phyloP scores from a whole-genome alignment of 306 rosid genomes.

The Carpinus viminea region DNA sequence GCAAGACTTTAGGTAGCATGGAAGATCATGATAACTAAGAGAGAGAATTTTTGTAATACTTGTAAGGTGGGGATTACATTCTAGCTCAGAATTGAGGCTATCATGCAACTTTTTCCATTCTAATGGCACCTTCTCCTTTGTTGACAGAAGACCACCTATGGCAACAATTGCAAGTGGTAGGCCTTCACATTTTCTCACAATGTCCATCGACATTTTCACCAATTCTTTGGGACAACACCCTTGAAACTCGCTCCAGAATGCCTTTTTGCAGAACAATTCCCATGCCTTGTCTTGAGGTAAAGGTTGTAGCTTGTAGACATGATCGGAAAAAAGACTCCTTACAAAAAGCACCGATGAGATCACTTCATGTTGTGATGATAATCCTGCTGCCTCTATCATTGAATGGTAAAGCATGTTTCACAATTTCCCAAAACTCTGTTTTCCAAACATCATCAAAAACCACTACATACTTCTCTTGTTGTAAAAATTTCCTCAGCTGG shows the following conservation, averaged over 20 bases:
- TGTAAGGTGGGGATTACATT: slow-evolving; percentile 5
- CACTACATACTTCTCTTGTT: background rate
- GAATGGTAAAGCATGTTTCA: background rate
- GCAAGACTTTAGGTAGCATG: slow-evolving; percentile 17
- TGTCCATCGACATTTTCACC: background rate
- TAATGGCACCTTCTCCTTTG: background rate
- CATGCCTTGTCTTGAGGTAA: background rate
- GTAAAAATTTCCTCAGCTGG: background rate
- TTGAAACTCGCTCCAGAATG: background rate
- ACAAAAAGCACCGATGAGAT: background rate
- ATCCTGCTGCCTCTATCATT: background rate
- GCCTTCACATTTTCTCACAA: slow-evolving; percentile 17
- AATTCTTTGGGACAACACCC: background rate
- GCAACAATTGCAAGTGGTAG: slow-evolving; percentile 23
- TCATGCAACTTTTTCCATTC: slow-evolving; percentile 13
- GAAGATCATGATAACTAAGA: slow-evolving; percentile 19
- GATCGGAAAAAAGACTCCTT: background rate
- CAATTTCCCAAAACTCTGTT: background rate
- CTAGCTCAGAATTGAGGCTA: slow-evolving; percentile 3
- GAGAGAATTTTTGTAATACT: background rate
- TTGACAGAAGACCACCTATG: slow-evolving; percentile 12
- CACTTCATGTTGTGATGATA: background rate
- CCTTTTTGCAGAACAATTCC: background rate
- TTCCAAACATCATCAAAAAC: slow-evolving; percentile 7
- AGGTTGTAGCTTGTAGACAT: background rate